phyloP scores from a whole-genome alignment of 2,329 filamentous ascomycete species.

The Colletotrichum chlorophyti region DNA sequence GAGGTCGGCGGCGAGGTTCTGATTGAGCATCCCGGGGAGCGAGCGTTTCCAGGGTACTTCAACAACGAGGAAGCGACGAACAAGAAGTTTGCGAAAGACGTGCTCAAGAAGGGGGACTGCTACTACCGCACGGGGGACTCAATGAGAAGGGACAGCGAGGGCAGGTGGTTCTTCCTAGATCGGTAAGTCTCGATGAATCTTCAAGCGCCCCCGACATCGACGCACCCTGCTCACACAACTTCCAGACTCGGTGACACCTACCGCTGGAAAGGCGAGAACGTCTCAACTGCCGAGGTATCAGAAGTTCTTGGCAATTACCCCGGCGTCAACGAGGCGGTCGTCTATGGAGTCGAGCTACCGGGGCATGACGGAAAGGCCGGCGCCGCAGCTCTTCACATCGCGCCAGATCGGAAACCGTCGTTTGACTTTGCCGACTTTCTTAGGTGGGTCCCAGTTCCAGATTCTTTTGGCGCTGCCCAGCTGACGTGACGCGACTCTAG shows the following conservation, averaged over 20 bases:
- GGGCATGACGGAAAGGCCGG: constrained; percentile 73
- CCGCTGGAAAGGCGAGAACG: constrained; percentile 76
- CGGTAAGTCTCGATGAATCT: constrained; percentile 24
- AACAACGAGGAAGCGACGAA: constrained; percentile 70
- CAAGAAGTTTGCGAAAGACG: constrained; percentile 70
- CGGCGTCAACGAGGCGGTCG: constrained; percentile 69
- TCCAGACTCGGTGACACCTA: constrained; percentile 73
- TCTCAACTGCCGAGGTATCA: constrained; percentile 71
- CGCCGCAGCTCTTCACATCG: constrained; percentile 66
- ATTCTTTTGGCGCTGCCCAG: background rate
- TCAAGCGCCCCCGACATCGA: background rate
- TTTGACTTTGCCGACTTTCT: constrained; percentile 70
- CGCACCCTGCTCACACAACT: constrained; percentile 8
- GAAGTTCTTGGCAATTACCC: constrained; percentile 67
- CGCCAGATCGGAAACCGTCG: constrained; percentile 47
- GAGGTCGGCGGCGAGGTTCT: constrained; percentile 79
- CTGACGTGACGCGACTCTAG: constrained; percentile 32
- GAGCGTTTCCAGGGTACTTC: constrained; percentile 74
- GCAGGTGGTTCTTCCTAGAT: constrained; percentile 74
- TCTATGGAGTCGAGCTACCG: constrained; percentile 72
- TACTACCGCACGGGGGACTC: constrained; percentile 76
- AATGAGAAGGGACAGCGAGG: constrained; percentile 65
- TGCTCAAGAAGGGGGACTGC: constrained; percentile 71
- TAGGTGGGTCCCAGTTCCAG: constrained; percentile 45
- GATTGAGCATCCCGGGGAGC: constrained; percentile 63